These are phyloP conservation scores for Starmerella etchellsii DNA, from an alignment of 805 yeast genomes.

Conservation along the genomic window DNA sequence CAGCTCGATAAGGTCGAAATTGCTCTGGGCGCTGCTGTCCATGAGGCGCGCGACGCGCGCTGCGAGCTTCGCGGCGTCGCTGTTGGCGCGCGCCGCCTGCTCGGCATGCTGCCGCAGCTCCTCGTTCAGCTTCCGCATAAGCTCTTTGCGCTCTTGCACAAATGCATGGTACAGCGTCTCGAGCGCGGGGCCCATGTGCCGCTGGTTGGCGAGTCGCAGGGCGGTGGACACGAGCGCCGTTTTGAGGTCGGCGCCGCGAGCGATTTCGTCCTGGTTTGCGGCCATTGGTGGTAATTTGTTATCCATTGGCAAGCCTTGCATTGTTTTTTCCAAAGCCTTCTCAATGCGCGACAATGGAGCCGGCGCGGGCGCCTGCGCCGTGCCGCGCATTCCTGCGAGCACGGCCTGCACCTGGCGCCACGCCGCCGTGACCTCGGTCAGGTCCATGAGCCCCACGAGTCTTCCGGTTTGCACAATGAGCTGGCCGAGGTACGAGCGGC, in stretches of 20 bases:
- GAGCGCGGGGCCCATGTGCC: slow-evolving; percentile 1
- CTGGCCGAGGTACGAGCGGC: not conserved
- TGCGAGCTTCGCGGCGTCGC: too few species aligned
- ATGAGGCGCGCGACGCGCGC: too few species aligned
- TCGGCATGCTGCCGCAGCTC: not conserved
- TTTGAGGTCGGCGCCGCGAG: not conserved
- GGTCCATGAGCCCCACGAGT: not conserved
- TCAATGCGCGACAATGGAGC: not conserved
- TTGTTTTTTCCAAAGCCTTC: not conserved
- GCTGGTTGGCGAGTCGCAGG: slow-evolving; percentile 1
- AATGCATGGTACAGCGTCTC: slow-evolving; percentile 3
- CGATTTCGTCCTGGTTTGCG: not conserved
- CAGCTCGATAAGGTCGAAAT: slow-evolving; percentile 3
- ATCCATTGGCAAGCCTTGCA: not conserved
- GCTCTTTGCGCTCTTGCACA: slow-evolving; percentile 1
- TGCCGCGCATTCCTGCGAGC: not conserved
- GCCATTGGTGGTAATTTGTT: not conserved
- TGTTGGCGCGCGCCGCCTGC: not conserved
- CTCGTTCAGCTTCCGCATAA: not conserved
- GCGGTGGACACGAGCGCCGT: not conserved
- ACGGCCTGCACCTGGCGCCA: not conserved
- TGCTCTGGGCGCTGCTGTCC: not conserved
- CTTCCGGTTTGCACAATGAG: not conserved
- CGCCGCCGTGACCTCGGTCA: not conserved
- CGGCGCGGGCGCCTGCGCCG: not conserved